Base-by-base conservation (phyloP, 2,329 filamentous ascomycete genomes). In the Pseudogymnoascus sp. region DNA sequence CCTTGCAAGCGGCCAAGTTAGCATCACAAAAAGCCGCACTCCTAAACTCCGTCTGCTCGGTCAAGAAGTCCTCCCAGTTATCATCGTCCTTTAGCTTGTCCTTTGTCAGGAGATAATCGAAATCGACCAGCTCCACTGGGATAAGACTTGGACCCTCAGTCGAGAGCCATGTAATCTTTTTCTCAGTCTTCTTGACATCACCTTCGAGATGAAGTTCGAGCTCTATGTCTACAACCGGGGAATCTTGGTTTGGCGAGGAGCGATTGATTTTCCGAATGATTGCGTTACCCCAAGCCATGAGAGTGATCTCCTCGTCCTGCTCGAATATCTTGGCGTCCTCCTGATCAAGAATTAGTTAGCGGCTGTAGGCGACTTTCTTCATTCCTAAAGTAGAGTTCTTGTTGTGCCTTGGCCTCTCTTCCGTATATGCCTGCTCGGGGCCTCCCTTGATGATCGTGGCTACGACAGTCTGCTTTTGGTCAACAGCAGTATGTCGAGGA, bases 241-340 rank as follows among this genome's bases (percentile, higher is more conserved):
- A 75, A 23, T 13, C 1, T 15, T 13, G 1, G 21, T 26, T 11
- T 8, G 13, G 11, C 26, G 42, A 26, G 35, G 79, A 78, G 59
- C 83, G 80, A 67, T 79, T 78, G 66, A 90, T 85, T 64, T 86
- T 84, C 62, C 87, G 85, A 19, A 95, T 89, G 68, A 92, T 84
- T 13, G 89, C 91, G 72, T 96, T 96, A 70, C 93, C 93, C 93
- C 93, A 97, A 75, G 89, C 89, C 93, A 97, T 97, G 42, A 97
- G 82, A 0, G 93, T 97, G 71, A 97, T 90, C 76, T 97, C 93
- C 79, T 97, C 93, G 72, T 89, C 87, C 65, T 88, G 82, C 70
- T 86, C 88, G 78, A 97, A 96, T 28, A 83, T 83, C 74, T 88
- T 87, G 66, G 88, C 91, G 71, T 97, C 93, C 59, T 83, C 89